Conservation (phyloP, 2,329 filamentous ascomycete genomes). For the Ophidiomyces ophidiicola region DNA sequence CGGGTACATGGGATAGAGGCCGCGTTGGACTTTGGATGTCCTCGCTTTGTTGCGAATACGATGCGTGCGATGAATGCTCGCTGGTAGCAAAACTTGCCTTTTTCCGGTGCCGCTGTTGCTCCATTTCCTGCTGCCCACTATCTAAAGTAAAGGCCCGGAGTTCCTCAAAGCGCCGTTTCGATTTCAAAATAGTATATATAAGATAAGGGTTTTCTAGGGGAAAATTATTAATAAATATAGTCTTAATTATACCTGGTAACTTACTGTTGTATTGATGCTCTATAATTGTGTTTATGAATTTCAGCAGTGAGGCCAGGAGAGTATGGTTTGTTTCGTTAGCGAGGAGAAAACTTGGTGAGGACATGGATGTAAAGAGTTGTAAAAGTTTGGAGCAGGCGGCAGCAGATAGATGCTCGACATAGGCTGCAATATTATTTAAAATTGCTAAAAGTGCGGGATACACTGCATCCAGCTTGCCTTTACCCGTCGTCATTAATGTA, state of each 20-base stretch:
- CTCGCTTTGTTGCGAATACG: conserved; percentile 16
- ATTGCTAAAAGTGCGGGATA: conserved; percentile 87
- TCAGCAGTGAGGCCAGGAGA: conserved; percentile 67
- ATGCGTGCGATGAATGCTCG: conserved; percentile 27
- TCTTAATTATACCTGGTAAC: conserved; percentile 23
- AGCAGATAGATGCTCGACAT: conserved; percentile 63
- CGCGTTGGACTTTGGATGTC: conserved; percentile 30
- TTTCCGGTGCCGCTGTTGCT: conserved; percentile 58
- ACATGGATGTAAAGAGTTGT: conserved; percentile 84
- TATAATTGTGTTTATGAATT: conserved; percentile 78
- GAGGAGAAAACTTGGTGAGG: conserved; percentile 78
- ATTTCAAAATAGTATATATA: conserved; percentile 65
- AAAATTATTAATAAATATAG: conserved; percentile 17
- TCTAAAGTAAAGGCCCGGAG: conserved; percentile 81
- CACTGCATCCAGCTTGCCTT: conserved; percentile 78
- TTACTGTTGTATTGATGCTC: conserved; percentile 74
- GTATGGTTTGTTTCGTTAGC: conserved; percentile 84
- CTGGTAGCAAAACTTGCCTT: conserved; percentile 45
- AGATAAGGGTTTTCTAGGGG: conserved; percentile 63
- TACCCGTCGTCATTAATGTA: conserved; percentile 77
- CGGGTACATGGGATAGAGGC: conserved; percentile 56
- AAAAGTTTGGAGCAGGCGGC: conserved; percentile 69
- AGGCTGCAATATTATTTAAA: conserved; percentile 83
- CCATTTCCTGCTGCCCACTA: conserved; percentile 81
- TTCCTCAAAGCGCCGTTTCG: conserved; percentile 71